Evolutionary conservation across 75 land plant genomes (phyloP), one percentile per base, ranked within the genome.

Genomic region (Cunninghamia lanceolata): DNA sequence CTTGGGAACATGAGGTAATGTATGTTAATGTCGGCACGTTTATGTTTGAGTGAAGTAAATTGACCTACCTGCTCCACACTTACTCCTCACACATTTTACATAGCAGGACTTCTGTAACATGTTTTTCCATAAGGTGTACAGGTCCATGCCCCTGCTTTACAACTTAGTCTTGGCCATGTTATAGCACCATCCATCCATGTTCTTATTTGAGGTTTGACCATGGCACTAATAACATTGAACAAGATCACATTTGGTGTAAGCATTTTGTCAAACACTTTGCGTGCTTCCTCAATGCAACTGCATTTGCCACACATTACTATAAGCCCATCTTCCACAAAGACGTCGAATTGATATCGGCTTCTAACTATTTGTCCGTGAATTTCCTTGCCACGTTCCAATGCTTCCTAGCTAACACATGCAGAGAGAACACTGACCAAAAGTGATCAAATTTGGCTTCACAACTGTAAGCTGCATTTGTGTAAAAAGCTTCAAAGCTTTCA

Each of bases 291-390:
- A 1, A 86, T 80, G n/a, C 75, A 82, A 35, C 85, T 83, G 68
- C 88, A 86, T 86, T 86, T 91, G 0, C 89, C 92, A 88, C 89
- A 91, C 92, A 91, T 89, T 28, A 86, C 86, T 42, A 91, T 91
- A 34, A 91, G 43, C 39, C 83, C 75, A 68, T 91, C 89, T 3
- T 45, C 87, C 5, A 91, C 86, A 39, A 74, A 86, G n/a, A 88
- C 30, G 85, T 90, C 87, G 40, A 39, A 38, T 16, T 90, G 82
- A 40, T 47, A 86, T 0, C 91, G 87, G 4, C 80, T 85, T 53
- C 90, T 91, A 40, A 90, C 47, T 6, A 88, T 45, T 1, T 87
- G 80, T 52, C 90, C 66, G 75, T 93, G 94, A 59, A 91, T n/a
- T 70, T 87, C 87, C 71, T 88, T 90, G 9, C 94, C 94, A 54